Conservation (phyloP, 495 filamentous ascomycete genomes). For the Lepidopterella palustris region DNA sequence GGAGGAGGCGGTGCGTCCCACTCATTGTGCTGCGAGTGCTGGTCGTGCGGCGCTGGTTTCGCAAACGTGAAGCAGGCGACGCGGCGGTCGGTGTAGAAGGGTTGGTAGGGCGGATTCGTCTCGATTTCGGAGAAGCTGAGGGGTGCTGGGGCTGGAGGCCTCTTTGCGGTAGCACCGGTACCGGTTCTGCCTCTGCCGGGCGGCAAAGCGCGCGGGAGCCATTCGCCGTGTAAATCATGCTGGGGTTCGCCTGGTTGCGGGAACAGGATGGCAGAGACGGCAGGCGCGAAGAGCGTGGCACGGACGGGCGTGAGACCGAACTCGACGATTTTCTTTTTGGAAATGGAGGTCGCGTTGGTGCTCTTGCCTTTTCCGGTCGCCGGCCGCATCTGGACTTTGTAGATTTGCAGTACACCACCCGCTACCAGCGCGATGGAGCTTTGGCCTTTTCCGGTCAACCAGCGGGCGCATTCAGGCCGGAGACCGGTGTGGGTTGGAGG, state of each 20-base stretch:
- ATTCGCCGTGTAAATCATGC: slow-evolving; percentile 23
- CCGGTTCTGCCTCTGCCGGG: slow-evolving; percentile 4
- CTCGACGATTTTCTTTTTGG: slow-evolving; percentile 27
- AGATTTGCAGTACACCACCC: slow-evolving; percentile 27
- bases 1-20: slow-evolving; percentile 11
- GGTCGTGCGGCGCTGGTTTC: neutral
- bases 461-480: slow-evolving; percentile 22
- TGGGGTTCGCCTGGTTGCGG: slow-evolving; percentile 8
- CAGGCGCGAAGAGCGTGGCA: slow-evolving; percentile 20
- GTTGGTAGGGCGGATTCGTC: slow-evolving; percentile 81
- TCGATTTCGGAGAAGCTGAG: slow-evolving; percentile 87
- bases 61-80: slow-evolving; percentile 62
- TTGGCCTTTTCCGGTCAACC: slow-evolving; percentile 30
- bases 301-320: slow-evolving; percentile 20
- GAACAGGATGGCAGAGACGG: slow-evolving; percentile 13
- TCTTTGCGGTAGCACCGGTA: neutral
- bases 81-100: slow-evolving; percentile 81
- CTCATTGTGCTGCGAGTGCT: slow-evolving; percentile 15
- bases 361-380: slow-evolving; percentile 25
- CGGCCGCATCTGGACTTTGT: slow-evolving; percentile 21
- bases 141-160: slow-evolving; percentile 8
- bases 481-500: slow-evolving; percentile 27
- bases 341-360: slow-evolving; percentile 20
- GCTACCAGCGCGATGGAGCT: slow-evolving; percentile 27
- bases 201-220: slow-evolving; percentile 24